Percentiles rank a stretch among this genome's conserved stretches.
phyloP scores from a whole-genome alignment of 2,329 filamentous ascomycete genomes.

The Stemphylium lycopersici region DNA sequence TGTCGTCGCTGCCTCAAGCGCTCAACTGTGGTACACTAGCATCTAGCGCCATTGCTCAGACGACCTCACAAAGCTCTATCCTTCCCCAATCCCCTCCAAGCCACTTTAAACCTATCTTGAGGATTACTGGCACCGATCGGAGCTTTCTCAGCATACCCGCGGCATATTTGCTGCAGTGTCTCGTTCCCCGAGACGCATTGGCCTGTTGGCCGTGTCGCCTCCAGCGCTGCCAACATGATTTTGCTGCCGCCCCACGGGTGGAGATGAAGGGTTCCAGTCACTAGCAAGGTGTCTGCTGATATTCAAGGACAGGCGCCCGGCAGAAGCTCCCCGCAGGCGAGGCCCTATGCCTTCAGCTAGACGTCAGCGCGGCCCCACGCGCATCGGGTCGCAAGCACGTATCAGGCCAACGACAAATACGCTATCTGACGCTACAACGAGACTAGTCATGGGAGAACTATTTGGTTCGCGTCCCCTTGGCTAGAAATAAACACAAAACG shows the following conservation, averaged over 20 bases:
- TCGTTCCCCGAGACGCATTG: background rate
- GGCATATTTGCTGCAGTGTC: background rate
- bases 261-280: background rate
- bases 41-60: background rate
- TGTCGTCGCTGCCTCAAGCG: conserved; percentile 2
- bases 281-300: background rate
- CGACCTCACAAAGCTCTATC: background rate
- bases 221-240: background rate
- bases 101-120: background rate
- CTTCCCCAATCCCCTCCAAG: background rate
- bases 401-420: background rate
- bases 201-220: background rate
- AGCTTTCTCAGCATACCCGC: background rate
- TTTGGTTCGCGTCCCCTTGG: background rate
- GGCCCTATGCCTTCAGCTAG: background rate
- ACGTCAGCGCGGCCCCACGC: conserved; percentile 6
- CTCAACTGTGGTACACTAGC: conserved; percentile 5
- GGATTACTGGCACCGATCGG: background rate
- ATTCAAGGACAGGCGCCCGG: conserved; percentile 8
- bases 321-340: conserved; percentile 7
- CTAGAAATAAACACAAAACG: background rate
- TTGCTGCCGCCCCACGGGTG: background rate
- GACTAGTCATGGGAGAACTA: background rate
- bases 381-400: background rate
- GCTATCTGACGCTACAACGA: background rate